Percentiles rank a stretch among this genome's conserved stretches.
These are phyloP conservation scores for Urochloa ruziziensis DNA, from an alignment of 176 grass and related monocot genomes.

Conservation along the genomic window DNA sequence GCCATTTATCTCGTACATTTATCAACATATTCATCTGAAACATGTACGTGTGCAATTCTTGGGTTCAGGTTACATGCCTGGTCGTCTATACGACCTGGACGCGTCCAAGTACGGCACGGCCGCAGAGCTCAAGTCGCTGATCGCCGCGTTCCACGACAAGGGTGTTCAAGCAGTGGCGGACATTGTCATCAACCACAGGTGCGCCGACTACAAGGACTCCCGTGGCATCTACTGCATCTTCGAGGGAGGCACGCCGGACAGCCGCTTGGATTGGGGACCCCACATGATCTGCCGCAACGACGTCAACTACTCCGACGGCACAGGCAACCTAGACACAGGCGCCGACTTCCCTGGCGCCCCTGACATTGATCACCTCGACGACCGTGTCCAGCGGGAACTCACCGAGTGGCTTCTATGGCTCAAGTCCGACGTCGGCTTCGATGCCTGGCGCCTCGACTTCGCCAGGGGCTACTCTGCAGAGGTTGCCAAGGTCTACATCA, in stretches of 20 bases:
- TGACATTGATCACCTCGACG: slow-evolving; percentile 95
- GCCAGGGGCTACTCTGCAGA: slow-evolving; percentile 78
- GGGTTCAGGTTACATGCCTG: slow-evolving; percentile 92
- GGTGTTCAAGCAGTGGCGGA: too few species aligned
- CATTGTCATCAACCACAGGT: too few species aligned
- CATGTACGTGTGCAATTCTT: too few species aligned
- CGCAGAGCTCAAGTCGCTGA: too few species aligned
- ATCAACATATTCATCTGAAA: too few species aligned
- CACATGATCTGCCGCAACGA: slow-evolving; percentile 82
- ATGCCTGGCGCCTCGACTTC: slow-evolving; percentile 83
- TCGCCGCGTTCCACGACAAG: too few species aligned
- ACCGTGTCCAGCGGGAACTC: too few species aligned
- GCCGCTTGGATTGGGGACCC: slow-evolving; percentile 82
- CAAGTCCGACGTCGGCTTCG: slow-evolving; percentile 61
- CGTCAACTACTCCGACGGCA: slow-evolving; percentile 70
- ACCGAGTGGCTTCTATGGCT: slow-evolving; percentile 77
- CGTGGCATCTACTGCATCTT: too few species aligned
- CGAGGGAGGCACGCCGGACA: slow-evolving; percentile 56
- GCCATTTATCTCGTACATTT: too few species aligned
- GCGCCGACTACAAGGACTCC: too few species aligned
- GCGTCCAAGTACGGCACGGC: slow-evolving; percentile 80
- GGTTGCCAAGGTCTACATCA: too few species aligned
- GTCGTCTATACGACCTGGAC: slow-evolving; percentile 74
- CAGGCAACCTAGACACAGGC: slow-evolving; percentile 70
- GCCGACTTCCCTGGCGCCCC: slow-evolving; percentile 55